These are phyloP conservation scores for Bacterosira constricta DNA, from an alignment of 108 stramenopile genomes.

Conservation along the genomic window DNA sequence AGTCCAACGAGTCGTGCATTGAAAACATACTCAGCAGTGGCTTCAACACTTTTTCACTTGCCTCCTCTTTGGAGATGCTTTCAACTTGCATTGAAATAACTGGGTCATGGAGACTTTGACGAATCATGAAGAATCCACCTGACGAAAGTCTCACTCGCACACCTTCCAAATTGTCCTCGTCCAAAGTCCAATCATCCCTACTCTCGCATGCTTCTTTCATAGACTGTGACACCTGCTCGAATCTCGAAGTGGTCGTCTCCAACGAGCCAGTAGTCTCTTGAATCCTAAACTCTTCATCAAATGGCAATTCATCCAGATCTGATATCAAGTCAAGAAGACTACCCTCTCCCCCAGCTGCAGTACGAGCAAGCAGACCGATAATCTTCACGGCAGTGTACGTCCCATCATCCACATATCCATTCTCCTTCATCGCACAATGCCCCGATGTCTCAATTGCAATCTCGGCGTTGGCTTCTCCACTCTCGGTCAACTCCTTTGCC, in stretches of 20 bases:
- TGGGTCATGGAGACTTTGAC: constrained; percentile 86
- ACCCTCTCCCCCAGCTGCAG: constrained; percentile 19
- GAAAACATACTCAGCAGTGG: constrained; percentile 54
- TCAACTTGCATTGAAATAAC: constrained; percentile 83
- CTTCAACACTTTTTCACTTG: constrained; percentile 39
- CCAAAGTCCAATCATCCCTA: constrained; percentile 58
- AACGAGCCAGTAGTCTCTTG: constrained; percentile 58
- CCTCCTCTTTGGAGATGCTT: constrained; percentile 51
- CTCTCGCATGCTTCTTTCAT: constrained; percentile 22
- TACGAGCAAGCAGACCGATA: constrained; percentile 57
- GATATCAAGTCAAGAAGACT: constrained; percentile 69
- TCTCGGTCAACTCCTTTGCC: constrained; percentile 69
- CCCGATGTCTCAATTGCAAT: constrained; percentile 90
- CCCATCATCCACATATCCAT: constrained; percentile 86
- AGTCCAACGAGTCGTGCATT: constrained; percentile 30
- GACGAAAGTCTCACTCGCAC: constrained; percentile 61
- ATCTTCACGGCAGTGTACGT: constrained; percentile 87
- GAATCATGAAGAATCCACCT: constrained; percentile 84
- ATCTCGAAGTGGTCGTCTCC: constrained; percentile 57
- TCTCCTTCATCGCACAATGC: constrained; percentile 82
- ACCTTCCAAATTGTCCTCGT: constrained; percentile 80
- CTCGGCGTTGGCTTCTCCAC: constrained; percentile 64
- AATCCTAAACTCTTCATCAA: constrained; percentile 70
- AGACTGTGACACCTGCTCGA: constrained; percentile 48
- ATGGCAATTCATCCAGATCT: constrained; percentile 65